Base-by-base conservation (phyloP, 164 flowering plant species). In the Umbilicus rupestris region DNA sequence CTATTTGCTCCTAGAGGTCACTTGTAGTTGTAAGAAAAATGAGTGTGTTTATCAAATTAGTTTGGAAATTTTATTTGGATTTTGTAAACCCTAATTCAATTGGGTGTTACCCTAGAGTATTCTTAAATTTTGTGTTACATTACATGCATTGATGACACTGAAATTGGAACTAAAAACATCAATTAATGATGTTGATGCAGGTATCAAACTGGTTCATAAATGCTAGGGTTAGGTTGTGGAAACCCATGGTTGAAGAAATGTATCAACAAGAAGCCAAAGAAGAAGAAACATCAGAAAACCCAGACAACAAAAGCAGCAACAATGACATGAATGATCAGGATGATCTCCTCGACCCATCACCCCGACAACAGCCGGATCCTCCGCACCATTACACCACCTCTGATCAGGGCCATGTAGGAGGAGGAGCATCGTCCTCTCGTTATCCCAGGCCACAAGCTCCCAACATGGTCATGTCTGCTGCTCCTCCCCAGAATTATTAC, bases 201-300 rank as follows among this genome's bases (percentile, higher is more conserved):
- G 97, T 90, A 0, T 85, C 97, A 50, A 90, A 90, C 73, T 90
- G 97, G 97, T 90, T 90, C 83, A 90, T 90, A 62, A 90, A 90
- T 81, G 97, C 97, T 6, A 84, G 97, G 77, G 97, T 90, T 39
- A 76, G 97, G 72, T 78, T 90, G 81, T 90, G 97, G 97, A 90
- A 90, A 78, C 97, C 97, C 73, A 90, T 90, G 97, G 92, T 90
- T 35, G 97, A 90, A 70, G 95, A 90, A 24, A 90, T 90, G 89
- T 88, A 90, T 77, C 87, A 82, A 49, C 89, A 84, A 67, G 97
- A 90, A 37, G 63, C 78, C 67, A 83, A 85, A 74, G 87, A 84
- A 70, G 84, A 80, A 28, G 81, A 72, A 16, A 73, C 16, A 58
- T 77, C 70, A 6, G 81, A 82, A 39, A 30, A n/a, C 0, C 73